Evolutionary conservation across 1,139 yeast genomes (phyloP), one percentile per base, ranked within the genome.

Genomic region (Candida pseudoviswanathii): DNA sequence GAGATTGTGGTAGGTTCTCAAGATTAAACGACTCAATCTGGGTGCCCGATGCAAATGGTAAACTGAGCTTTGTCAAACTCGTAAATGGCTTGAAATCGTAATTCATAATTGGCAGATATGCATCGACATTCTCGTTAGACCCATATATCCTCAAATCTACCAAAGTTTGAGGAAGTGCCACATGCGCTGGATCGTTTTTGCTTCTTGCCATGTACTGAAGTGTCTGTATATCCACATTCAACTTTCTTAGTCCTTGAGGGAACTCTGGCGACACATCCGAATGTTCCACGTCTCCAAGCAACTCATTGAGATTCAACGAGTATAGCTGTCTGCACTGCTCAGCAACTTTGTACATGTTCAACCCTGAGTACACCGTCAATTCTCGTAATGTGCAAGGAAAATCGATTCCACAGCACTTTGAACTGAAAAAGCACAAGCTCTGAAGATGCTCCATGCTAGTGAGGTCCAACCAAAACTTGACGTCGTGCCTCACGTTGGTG

Each of bases 141-240:
- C 41, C 41, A 26, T 26, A 39, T 5, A 26, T 39, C 27, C 41
- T 39, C 24, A 39, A 39, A 27, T 26, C 41, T 6, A 26, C 41
- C 11, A 39, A 39, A 11, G n/a, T n/a, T 6, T 21, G 10, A 11
- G 41, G 41, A 11, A 39, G 27, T 2, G 32, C 32, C n/a, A 24
- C 11, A 24, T n/a, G 7, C 11, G 6, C 8, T 8, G 29, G 29
- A 4, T 26, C 9, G 1, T 5, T 11, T 8, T 10, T 24, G 3
- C 24, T 25, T 24, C 26, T 26, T 2, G 10, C 32, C 41, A 39
- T 39, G 16, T 26, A 26, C 10, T 26, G 24, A 26, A 39, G 41
- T 7, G 32, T 16, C 27, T 26, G 31, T 11, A 27, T 27, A 24
- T 39, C 41, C 6, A 39, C 24, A 3, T 26, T 39, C 27, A 39